phyloP scores from a whole-genome alignment of 2,329 filamentous ascomycete species.

The Dendrostoma leiphaemia region DNA sequence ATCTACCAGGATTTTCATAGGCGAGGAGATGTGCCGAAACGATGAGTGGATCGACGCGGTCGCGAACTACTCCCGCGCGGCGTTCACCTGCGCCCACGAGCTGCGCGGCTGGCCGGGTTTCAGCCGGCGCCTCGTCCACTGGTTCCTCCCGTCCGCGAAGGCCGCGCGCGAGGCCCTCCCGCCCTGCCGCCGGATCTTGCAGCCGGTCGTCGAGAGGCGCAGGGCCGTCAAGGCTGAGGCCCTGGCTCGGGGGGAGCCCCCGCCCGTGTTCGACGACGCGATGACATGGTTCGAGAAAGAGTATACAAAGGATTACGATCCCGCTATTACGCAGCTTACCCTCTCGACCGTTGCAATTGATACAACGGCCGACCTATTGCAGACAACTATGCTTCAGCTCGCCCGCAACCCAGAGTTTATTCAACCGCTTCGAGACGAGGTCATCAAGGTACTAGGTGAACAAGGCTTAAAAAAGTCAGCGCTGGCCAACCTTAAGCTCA shows the following conservation, averaged over 20 bases:
- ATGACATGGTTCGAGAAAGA: slow-evolving; percentile 41
- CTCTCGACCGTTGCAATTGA: slow-evolving; percentile 39
- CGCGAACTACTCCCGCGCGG: slow-evolving; percentile 38
- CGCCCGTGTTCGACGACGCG: neutral
- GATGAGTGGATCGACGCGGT: slow-evolving; percentile 44
- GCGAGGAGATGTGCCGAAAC: slow-evolving; percentile 41
- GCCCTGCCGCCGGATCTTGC: slow-evolving; percentile 34
- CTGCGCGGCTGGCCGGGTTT: slow-evolving; percentile 40
- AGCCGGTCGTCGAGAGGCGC: slow-evolving; percentile 31
- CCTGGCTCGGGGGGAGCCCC: slow-evolving; percentile 11
- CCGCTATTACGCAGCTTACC: slow-evolving; percentile 32
- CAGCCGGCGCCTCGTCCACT: slow-evolving; percentile 40
- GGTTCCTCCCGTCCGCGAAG: slow-evolving; percentile 39
- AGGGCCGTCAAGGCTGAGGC: slow-evolving; percentile 30
- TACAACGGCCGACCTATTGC: slow-evolving; percentile 35
- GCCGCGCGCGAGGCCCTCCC: slow-evolving; percentile 34
- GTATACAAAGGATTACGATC: slow-evolving; percentile 28
- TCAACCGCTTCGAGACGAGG: slow-evolving; percentile 40
- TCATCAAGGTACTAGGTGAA: slow-evolving; percentile 28
- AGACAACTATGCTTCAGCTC: slow-evolving; percentile 39
- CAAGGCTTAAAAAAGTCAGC: slow-evolving; percentile 35
- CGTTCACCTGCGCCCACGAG: slow-evolving; percentile 33
- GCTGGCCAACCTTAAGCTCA: slow-evolving; percentile 35
- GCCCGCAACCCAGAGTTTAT: slow-evolving; percentile 37
- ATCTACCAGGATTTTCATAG: slow-evolving; percentile 48